Conservation (phyloP, 1,284 basidiomycete genomes). For the Cerrena zonata region DNA sequence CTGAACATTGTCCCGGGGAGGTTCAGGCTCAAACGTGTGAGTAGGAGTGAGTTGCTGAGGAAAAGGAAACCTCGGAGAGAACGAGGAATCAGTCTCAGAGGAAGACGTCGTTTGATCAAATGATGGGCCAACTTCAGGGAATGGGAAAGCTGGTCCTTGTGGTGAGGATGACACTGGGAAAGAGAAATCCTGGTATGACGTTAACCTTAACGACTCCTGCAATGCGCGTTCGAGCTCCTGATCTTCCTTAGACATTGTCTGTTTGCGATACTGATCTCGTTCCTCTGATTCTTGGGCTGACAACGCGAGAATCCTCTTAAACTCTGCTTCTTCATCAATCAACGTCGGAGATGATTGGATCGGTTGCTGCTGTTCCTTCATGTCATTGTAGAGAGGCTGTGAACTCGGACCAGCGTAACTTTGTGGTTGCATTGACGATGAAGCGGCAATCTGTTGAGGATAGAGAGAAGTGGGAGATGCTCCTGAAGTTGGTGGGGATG, state of each 20-base stretch:
- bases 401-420: not conserved
- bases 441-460: not conserved
- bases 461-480: not conserved
- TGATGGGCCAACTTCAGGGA: not conserved
- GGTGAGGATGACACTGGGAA: not conserved
- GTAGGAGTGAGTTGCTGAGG: not conserved
- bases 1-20: conserved; percentile 7
- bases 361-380: conserved; percentile 1
- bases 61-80: not conserved
- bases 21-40: not conserved
- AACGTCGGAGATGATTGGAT: conserved; percentile 12
- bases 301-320: conserved; percentile 41
- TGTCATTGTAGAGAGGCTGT: not conserved
- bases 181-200: not conserved
- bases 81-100: not conserved
- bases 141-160: not conserved
- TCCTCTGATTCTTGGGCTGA: conserved; percentile 45
- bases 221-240: conserved; percentile 61
- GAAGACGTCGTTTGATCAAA: not conserved
- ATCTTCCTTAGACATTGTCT: conserved; percentile 42
- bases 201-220: conserved; percentile 44
- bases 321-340: conserved; percentile 28
- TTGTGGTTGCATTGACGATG: not conserved
- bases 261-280: conserved; percentile 22
- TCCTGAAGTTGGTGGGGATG: conserved; percentile 6